Conservation (phyloP, 2,329 filamentous ascomycete species). For the Xylariales sp. region DNA sequence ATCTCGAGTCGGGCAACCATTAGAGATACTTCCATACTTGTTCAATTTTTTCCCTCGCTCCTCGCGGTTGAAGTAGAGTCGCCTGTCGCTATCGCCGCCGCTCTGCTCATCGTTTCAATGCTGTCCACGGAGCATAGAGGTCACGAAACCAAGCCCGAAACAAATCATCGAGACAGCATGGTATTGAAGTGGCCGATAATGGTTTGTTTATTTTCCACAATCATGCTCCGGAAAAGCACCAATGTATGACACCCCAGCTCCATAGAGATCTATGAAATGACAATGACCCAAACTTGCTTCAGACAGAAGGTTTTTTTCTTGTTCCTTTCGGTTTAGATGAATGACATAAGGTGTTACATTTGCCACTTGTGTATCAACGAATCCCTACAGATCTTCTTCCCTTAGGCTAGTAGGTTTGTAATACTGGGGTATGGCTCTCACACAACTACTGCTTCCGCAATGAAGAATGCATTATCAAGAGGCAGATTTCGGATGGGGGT, state of each 20-base stretch:
- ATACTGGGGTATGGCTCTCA: constrained; percentile 14
- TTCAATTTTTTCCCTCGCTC: constrained; percentile 31
- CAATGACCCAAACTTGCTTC: constrained; percentile 14
- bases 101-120: constrained; percentile 20
- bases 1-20: constrained; percentile 31
- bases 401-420: constrained; percentile 8
- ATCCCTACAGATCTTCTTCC: constrained; percentile 17
- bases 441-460: constrained; percentile 20
- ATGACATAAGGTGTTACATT: constrained; percentile 27
- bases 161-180: constrained; percentile 3
- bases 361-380: constrained; percentile 21
- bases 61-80: constrained; percentile 31
- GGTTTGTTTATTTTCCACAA: not conserved
- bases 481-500: constrained; percentile 22
- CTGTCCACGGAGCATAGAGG: constrained; percentile 28
- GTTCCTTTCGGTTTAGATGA: constrained; percentile 12
- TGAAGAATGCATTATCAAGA: constrained; percentile 20
- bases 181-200: not conserved
- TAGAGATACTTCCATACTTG: constrained; percentile 21
- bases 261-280: constrained; percentile 12
- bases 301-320: constrained; percentile 5
- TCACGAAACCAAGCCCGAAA: constrained; percentile 3
- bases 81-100: constrained; percentile 39
- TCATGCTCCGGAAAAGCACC: not conserved
- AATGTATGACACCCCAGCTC: constrained; percentile 3